Conservation (phyloP, 2,329 filamentous ascomycete genomes). For the Myriangium duriaei region DNA sequence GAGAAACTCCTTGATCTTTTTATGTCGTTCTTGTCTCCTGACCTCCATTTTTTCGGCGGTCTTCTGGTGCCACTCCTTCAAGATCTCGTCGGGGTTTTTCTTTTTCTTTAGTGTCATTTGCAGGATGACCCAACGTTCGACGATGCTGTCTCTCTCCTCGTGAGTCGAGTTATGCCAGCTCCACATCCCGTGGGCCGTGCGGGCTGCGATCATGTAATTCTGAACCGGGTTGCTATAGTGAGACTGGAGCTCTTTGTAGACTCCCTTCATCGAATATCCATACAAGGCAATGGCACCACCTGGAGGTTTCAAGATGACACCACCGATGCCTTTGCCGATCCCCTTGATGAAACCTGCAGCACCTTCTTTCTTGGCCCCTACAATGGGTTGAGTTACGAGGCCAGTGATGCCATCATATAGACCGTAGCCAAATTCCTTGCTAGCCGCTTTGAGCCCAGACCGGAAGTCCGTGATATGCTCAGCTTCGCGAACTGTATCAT, state of each 20-base stretch:
- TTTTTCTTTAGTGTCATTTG: conserved; percentile 47
- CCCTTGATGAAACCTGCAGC: conserved; percentile 59
- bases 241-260: conserved; percentile 60
- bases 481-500: conserved; percentile 53
- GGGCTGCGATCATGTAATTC: conserved; percentile 67
- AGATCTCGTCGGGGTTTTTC: conserved; percentile 44
- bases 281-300: conserved; percentile 34
- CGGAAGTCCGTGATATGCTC: conserved; percentile 52
- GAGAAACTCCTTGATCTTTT: conserved; percentile 8
- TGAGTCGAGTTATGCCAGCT: conserved; percentile 44
- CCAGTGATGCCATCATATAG: conserved; percentile 58
- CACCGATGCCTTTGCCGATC: conserved; percentile 65
- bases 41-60: conserved; percentile 8
- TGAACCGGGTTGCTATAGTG: conserved; percentile 57
- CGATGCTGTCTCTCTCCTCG: conserved; percentile 51
- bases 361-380: conserved; percentile 51
- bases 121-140: conserved; percentile 51
- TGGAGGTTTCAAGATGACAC: conserved; percentile 56
- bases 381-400: conserved; percentile 58
- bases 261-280: conserved; percentile 65
- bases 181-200: conserved; percentile 61
- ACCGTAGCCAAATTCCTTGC: conserved; percentile 18
- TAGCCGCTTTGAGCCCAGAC: conserved; percentile 36
- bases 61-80: conserved; percentile 22
- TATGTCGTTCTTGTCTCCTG: neutral